A percentile compares a stretch with the other conserved stretches of the same genome.
Evolutionary conservation across 345 rosid species (phyloP).

Genomic region (Camelina sativa): DNA sequence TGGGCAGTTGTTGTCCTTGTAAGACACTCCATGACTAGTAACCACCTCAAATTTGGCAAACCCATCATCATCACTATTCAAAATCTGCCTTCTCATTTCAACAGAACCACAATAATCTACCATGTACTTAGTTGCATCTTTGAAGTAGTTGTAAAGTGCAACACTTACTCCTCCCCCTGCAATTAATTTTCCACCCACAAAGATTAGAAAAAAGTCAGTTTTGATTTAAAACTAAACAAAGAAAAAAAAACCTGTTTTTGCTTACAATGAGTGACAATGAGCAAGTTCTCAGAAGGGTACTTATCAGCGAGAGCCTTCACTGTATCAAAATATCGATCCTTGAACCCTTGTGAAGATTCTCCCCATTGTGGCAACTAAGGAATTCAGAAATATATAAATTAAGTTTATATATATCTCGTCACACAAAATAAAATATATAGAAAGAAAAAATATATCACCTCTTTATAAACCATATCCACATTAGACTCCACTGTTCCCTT

Average conservation of each 20-base stretch:
- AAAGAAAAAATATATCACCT: constrained; percentile 46
- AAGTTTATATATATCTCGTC: not conserved
- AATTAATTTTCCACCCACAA: constrained; percentile 3
- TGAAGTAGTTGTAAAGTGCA: constrained; percentile 57
- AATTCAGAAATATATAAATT: constrained; percentile 1
- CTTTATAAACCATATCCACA: constrained; percentile 51
- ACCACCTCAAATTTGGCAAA: constrained; percentile 45
- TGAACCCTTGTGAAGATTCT: constrained; percentile 49
- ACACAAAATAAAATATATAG: not conserved
- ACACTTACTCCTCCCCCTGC: constrained; percentile 90
- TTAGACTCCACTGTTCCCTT: constrained; percentile 62
- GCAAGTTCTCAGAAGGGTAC: constrained; percentile 79
- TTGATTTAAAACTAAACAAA: not conserved
- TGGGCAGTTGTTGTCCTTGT: constrained; percentile 19
- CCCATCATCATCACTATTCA: constrained; percentile 27
- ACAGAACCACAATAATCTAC: constrained; percentile 77
- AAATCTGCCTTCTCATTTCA: constrained; percentile 56
- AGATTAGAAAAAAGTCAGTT: not conserved
- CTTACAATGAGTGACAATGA: constrained; percentile 83
- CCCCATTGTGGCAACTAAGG: constrained; percentile 74
- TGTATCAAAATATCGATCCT: constrained; percentile 53
- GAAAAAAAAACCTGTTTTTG: not conserved
- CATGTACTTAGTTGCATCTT: constrained; percentile 51
- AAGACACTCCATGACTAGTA: constrained; percentile 43
- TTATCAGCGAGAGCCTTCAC: constrained; percentile 64